phyloP scores from a whole-genome alignment of 2,329 filamentous ascomycete genomes.

The Phaeosphaeria sp. region DNA sequence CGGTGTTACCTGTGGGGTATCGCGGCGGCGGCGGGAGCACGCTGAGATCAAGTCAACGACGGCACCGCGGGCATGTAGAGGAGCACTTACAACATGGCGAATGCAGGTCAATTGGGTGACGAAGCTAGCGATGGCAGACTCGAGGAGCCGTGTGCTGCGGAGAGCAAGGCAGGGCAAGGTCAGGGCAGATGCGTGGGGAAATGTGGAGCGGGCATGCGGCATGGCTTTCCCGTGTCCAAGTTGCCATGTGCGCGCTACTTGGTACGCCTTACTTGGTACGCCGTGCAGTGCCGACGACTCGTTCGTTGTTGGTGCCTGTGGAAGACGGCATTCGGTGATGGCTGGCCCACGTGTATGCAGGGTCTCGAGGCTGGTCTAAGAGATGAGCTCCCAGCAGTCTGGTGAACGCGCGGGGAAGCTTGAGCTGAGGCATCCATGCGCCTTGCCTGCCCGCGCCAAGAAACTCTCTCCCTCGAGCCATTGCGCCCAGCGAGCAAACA shows the following conservation, averaged over 20 bases:
- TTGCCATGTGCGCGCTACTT: background rate
- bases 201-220: conserved; percentile 3
- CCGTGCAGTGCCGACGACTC: background rate
- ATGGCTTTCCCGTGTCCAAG: background rate
- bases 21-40: conserved; percentile 85
- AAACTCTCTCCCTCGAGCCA: background rate
- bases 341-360: background rate
- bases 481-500: background rate
- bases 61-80: conserved; percentile 16
- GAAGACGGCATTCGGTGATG: background rate
- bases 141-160: background rate
- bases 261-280: too few relatives aligned
- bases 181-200: conserved; percentile 1
- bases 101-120: conserved; percentile 32
- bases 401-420: conserved; percentile 7
- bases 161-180: background rate
- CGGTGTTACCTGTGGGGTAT: conserved; percentile 68
- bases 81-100: conserved; percentile 46
- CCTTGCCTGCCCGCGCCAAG: background rate
- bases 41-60: conserved; percentile 37
- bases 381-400: background rate
- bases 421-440: background rate
- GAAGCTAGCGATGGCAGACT: conserved; percentile 20
- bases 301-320: background rate
- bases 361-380: background rate